phyloP scores from a whole-genome alignment of 2,329 filamentous ascomycete genomes.

The Colletotrichum agaves region DNA sequence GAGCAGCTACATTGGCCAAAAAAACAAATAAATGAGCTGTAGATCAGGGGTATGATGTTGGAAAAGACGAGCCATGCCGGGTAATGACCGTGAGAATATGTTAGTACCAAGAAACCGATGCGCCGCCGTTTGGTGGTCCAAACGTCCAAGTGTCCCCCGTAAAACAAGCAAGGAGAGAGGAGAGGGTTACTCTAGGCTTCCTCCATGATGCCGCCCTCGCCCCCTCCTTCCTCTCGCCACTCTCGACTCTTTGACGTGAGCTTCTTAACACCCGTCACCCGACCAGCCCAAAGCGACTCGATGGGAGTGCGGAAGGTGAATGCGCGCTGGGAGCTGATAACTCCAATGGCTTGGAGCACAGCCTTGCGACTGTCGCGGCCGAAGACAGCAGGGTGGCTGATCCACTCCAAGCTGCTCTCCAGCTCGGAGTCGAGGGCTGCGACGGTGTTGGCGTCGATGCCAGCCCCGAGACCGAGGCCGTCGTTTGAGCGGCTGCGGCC shows the following conservation, averaged over 20 bases:
- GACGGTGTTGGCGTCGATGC: slow-evolving; percentile 87
- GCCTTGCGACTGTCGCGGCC: slow-evolving; percentile 93
- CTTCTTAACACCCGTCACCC: slow-evolving; percentile 82
- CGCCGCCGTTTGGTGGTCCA: slow-evolving; percentile 21
- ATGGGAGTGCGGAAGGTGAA: slow-evolving; percentile 93
- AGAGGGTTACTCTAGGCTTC: slow-evolving; percentile 57
- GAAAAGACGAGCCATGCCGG: slow-evolving; percentile 28
- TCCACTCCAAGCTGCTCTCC: slow-evolving; percentile 93
- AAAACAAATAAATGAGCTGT: slow-evolving; percentile 28
- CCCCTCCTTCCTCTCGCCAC: slow-evolving; percentile 89
- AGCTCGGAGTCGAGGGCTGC: slow-evolving; percentile 90
- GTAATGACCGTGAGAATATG: slow-evolving; percentile 30
- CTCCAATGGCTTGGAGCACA: slow-evolving; percentile 94
- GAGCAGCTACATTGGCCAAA: slow-evolving; percentile 26
- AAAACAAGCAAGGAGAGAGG: slow-evolving; percentile 23
- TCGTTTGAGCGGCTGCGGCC: slow-evolving; percentile 66
- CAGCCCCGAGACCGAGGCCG: slow-evolving; percentile 69
- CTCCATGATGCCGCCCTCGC: slow-evolving; percentile 73
- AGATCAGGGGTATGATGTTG: slow-evolving; percentile 35
- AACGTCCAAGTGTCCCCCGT: slow-evolving; percentile 18
- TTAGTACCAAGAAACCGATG: slow-evolving; percentile 26
- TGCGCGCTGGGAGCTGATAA: slow-evolving; percentile 92
- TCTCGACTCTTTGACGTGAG: slow-evolving; percentile 87
- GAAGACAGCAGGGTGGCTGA: slow-evolving; percentile 95
- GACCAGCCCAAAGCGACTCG: slow-evolving; percentile 87